These are phyloP conservation scores for Populus simonii DNA, from an alignment of 345 rosid genomes.

Conservation along the genomic window DNA sequence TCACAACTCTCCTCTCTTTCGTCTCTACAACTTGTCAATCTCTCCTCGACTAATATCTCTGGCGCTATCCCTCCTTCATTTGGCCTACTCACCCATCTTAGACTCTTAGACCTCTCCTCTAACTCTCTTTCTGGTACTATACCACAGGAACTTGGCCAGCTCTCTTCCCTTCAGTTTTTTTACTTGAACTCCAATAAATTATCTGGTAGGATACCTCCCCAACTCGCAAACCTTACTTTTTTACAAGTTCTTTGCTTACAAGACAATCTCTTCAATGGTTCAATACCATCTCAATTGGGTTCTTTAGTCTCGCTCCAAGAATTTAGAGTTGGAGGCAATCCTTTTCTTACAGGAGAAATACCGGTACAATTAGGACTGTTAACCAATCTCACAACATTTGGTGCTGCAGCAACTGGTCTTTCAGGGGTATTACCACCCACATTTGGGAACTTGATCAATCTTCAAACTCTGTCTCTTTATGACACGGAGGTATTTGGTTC, in stretches of 20 bases:
- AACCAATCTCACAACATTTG: constrained; percentile 79
- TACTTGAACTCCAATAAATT: constrained; percentile 75
- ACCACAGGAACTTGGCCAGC: constrained; percentile 68
- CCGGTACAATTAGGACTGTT: constrained; percentile 73
- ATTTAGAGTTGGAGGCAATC: constrained; percentile 84
- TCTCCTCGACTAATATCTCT: constrained; percentile 82
- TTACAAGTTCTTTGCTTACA: constrained; percentile 80
- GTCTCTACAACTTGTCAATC: constrained; percentile 80
- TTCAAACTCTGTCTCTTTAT: constrained; percentile 83
- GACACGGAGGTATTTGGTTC: constrained; percentile 78
- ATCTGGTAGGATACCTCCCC: constrained; percentile 62
- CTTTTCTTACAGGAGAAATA: constrained; percentile 69
- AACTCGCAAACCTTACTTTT: constrained; percentile 58
- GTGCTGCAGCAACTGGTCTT: constrained; percentile 85
- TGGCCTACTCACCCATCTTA: constrained; percentile 61
- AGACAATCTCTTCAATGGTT: constrained; percentile 77
- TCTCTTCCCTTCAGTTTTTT: constrained; percentile 77
- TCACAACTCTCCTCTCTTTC: constrained; percentile 70
- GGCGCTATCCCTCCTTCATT: constrained; percentile 80
- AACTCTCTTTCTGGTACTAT: constrained; percentile 78
- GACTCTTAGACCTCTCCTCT: constrained; percentile 86
- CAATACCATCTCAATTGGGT: constrained; percentile 80
- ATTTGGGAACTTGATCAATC: constrained; percentile 77
- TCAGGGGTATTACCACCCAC: constrained; percentile 79
- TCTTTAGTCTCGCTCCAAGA: constrained; percentile 72